These are phyloP conservation scores for Bauhinia variegata DNA, from an alignment of 306 rosid genomes.

Conservation along the genomic window DNA sequence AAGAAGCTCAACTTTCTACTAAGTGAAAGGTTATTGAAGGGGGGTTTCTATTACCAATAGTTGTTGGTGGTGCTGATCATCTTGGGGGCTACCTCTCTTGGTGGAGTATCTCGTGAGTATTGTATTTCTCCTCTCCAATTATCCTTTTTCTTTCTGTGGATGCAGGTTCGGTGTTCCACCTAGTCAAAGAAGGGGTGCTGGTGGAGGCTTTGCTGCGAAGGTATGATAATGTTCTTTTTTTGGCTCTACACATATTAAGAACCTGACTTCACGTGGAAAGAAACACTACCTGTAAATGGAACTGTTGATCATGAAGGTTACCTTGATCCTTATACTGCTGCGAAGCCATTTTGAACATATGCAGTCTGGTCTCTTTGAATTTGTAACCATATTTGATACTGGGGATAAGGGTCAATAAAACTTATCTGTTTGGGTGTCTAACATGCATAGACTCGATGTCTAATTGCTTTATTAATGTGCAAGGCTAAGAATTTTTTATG, in stretches of 20 bases:
- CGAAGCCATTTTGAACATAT: not conserved
- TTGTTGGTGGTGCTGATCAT: slow-evolving; percentile 33
- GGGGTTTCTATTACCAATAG: slow-evolving; percentile 18
- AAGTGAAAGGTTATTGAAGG: slow-evolving; percentile 17
- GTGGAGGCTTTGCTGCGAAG: slow-evolving; percentile 59
- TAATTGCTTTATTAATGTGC: not conserved
- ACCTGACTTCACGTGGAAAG: not conserved
- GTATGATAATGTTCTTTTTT: slow-evolving; percentile 37
- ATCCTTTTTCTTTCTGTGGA: slow-evolving; percentile 29
- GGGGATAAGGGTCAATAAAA: too few species aligned
- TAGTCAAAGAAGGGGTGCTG: slow-evolving; percentile 56
- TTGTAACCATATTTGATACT: not conserved
- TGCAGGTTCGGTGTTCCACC: slow-evolving; percentile 68
- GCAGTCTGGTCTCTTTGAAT: not conserved
- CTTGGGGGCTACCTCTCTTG: slow-evolving; percentile 29
- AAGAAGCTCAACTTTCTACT: slow-evolving; percentile 40
- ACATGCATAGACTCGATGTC: too few species aligned
- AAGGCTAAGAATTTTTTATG: not conserved
- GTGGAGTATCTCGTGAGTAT: slow-evolving; percentile 10
- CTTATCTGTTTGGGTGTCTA: not conserved
- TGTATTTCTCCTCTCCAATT: slow-evolving; percentile 37
- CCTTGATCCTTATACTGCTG: not conserved
- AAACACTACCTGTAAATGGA: not conserved
- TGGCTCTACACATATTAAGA: not conserved
- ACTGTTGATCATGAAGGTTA: too few species aligned